Evolutionary conservation across 345 rosid species (phyloP).

Genomic region (Trapa incisa): DNA sequence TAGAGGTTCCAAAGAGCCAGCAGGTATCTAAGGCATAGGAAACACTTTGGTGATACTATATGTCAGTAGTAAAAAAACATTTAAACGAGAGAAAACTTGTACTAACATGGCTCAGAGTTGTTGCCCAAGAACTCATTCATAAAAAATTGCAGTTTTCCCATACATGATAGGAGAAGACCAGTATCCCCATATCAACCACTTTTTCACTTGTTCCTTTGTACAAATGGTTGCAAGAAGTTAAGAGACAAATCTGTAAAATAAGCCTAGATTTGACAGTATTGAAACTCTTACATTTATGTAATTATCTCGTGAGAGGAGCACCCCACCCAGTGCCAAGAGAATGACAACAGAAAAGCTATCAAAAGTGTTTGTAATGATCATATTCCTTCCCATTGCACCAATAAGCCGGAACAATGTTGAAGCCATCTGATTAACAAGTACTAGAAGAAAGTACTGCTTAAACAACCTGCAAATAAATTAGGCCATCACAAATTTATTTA

Average conservation of each 20-base stretch:
- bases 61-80: background rate
- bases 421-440: slow-evolving; percentile 46
- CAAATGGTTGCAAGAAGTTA: background rate
- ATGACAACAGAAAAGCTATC: slow-evolving; percentile 44
- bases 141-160: slow-evolving; percentile 47
- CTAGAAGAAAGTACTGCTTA: slow-evolving; percentile 48
- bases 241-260: background rate
- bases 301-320: slow-evolving; percentile 45
- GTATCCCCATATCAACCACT: slow-evolving; percentile 88
- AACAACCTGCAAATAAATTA: slow-evolving; percentile 35
- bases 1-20: slow-evolving; percentile 17
- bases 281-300: background rate
- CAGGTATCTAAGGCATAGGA: background rate
- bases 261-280: background rate
- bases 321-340: slow-evolving; percentile 49
- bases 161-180: slow-evolving; percentile 81
- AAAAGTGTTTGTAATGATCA: slow-evolving; percentile 46
- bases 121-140: slow-evolving; percentile 62
- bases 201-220: slow-evolving; percentile 48
- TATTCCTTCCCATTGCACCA: slow-evolving; percentile 47
- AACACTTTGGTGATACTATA: background rate
- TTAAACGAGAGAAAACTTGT: background rate
- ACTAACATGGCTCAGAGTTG: slow-evolving; percentile 45
- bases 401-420: slow-evolving; percentile 44
- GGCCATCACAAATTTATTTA: background rate